Percentiles rank a stretch among this genome's conserved stretches.
These are phyloP conservation scores for Phoma sp. DNA, from an alignment of 2,329 filamentous ascomycete genomes.

Conservation along the genomic window DNA sequence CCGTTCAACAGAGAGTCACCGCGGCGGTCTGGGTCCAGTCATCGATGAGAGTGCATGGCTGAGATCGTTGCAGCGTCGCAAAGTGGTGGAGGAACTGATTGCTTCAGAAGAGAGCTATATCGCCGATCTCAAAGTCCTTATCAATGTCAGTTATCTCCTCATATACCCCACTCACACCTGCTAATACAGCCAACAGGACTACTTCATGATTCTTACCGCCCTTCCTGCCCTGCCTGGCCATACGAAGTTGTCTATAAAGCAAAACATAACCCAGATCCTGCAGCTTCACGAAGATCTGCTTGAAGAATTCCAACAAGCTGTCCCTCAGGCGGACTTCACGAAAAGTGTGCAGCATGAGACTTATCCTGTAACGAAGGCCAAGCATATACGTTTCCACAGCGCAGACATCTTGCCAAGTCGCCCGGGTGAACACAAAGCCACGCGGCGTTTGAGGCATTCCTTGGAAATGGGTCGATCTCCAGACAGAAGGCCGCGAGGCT, in stretches of 20 bases:
- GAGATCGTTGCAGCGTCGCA: conserved; percentile 75
- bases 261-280: conserved; percentile 79
- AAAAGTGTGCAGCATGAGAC: conserved; percentile 42
- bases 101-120: conserved; percentile 88
- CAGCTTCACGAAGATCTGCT: conserved; percentile 84
- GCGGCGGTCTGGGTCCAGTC: conserved; percentile 51
- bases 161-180: too few relatives aligned
- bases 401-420: conserved; percentile 54
- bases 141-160: conserved; percentile 69
- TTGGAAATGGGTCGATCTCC: conserved; percentile 53
- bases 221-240: conserved; percentile 69
- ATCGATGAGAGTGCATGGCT: conserved; percentile 74
- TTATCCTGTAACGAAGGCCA: conserved; percentile 43
- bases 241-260: conserved; percentile 75
- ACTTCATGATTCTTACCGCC: conserved; percentile 69
- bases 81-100: conserved; percentile 84
- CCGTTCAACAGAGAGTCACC: conserved; percentile 64
- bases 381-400: conserved; percentile 57
- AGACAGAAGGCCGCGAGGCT: conserved; percentile 44
- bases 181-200: conserved; percentile 41
- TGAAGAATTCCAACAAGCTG: conserved; percentile 70
- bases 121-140: conserved; percentile 82
- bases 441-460: conserved; percentile 51
- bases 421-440: conserved; percentile 43
- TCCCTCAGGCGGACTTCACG: conserved; percentile 68